phyloP scores from a whole-genome alignment of 1,139 yeast genomes.

The Kodamaea anthophila region DNA sequence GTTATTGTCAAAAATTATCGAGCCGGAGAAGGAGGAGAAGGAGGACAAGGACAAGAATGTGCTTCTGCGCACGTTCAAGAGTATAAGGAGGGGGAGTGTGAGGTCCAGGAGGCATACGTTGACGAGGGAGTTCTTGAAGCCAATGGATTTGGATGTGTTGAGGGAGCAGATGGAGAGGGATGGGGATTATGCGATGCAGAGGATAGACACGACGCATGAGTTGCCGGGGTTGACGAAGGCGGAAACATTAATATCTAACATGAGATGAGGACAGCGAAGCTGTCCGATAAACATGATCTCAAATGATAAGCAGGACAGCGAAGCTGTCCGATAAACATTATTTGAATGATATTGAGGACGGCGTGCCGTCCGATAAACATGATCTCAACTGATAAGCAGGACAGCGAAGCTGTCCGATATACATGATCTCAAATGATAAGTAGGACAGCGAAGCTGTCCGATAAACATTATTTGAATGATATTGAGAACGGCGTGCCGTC shows the following conservation, averaged over 20 bases:
- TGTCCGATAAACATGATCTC: no score
- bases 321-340: no score
- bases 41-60: conserved; percentile 5
- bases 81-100: conserved; percentile 22
- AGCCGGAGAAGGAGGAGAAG: conserved; percentile 1
- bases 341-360: no score
- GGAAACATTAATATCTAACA: conserved; percentile 42
- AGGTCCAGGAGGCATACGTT: conserved; percentile 30
- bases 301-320: no score
- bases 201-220: conserved; percentile 42
- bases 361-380: no score
- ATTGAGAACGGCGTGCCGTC: no score
- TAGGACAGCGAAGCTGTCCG: no score
- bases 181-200: conserved; percentile 36
- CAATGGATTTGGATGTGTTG: conserved; percentile 32
- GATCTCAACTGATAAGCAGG: no score
- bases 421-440: no score
- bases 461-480: no score
- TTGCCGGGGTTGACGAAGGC: conserved; percentile 49
- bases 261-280: no score
- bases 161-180: conserved; percentile 36
- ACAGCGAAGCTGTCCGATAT: no score
- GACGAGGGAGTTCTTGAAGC: conserved; percentile 27
- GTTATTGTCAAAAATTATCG: conserved; percentile 28
- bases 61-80: conserved; percentile 26